Evolutionary conservation across 345 rosid species (phyloP).

Genomic region (Kandelia obovata): DNA sequence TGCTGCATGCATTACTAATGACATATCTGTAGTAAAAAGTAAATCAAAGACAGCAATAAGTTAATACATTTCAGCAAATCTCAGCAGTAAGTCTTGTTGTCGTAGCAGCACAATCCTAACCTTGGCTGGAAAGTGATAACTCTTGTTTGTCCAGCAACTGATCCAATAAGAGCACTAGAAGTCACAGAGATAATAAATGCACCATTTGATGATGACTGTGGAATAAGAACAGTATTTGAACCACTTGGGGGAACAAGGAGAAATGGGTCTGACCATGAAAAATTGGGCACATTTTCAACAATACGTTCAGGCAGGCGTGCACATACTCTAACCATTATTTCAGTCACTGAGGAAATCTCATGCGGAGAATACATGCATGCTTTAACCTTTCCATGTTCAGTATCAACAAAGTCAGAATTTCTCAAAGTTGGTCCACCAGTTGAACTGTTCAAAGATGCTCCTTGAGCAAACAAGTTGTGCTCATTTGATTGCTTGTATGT

Average conservation of each 20-base stretch:
- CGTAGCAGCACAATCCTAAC: conserved; percentile 25
- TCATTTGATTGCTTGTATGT: conserved; percentile 21
- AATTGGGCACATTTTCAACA: conserved; percentile 35
- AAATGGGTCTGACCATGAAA: conserved; percentile 74
- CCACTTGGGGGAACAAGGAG: conserved; percentile 80
- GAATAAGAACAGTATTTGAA: conserved; percentile 71
- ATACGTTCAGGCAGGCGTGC: conserved; percentile 41
- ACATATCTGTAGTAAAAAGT: conserved; percentile 57
- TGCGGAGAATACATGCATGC: conserved; percentile 71
- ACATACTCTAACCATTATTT: conserved; percentile 53
- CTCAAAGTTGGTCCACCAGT: conserved; percentile 30
- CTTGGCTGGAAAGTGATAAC: conserved; percentile 90
- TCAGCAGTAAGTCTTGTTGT: neutral
- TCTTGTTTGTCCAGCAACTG: conserved; percentile 67
- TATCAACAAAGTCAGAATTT: conserved; percentile 37
- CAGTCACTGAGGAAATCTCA: conserved; percentile 46
- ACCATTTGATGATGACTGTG: conserved; percentile 55
- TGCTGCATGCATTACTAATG: conserved; percentile 84
- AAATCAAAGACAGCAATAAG: neutral
- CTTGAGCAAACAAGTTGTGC: conserved; percentile 28
- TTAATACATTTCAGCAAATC: neutral
- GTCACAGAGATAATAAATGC: conserved; percentile 75
- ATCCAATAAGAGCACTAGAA: conserved; percentile 57
- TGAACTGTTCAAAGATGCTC: conserved; percentile 31
- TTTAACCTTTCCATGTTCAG: conserved; percentile 51